phyloP scores from a whole-genome alignment of 2,329 filamentous ascomycete genomes.

The Phoma herbarum region DNA sequence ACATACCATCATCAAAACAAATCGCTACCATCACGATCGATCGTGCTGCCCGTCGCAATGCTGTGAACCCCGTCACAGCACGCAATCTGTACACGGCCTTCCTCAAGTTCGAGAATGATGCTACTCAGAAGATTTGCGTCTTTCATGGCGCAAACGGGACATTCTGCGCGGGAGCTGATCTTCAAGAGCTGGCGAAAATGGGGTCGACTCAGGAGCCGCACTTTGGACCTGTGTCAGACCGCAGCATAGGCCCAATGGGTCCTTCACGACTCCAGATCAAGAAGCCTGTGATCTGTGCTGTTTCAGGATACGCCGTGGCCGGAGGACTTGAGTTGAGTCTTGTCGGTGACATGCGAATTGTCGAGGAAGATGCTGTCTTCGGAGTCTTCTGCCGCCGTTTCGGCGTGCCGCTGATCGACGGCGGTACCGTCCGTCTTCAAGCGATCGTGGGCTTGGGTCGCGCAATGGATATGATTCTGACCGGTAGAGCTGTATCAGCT shows the following conservation, averaged over 20 bases:
- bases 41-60: conserved; percentile 61
- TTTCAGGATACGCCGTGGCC: conserved; percentile 64
- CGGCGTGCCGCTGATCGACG: conserved; percentile 62
- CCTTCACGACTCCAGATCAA: conserved; percentile 60
- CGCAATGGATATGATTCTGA: conserved; percentile 66
- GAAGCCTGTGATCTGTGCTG: conserved; percentile 63
- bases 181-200: conserved; percentile 54
- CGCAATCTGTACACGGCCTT: conserved; percentile 60
- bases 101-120: conserved; percentile 60
- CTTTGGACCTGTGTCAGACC: conserved; percentile 46
- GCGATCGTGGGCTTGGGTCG: conserved; percentile 62
- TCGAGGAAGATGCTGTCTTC: conserved; percentile 63
- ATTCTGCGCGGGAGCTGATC: conserved; percentile 65
- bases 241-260: conserved; percentile 61
- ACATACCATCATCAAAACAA: conserved; percentile 43
- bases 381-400: conserved; percentile 65
- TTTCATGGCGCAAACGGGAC: conserved; percentile 58
- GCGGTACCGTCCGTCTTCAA: conserved; percentile 63
- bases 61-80: conserved; percentile 61
- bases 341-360: conserved; percentile 63
- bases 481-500: conserved; percentile 60
- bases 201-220: conserved; percentile 21
- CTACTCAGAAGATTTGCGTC: conserved; percentile 62
- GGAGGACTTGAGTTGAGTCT: conserved; percentile 64
- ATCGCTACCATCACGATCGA: conserved; percentile 66